Conservation (phyloP, 352 stramenopile genomes). For the Pythium phragmiticola region DNA sequence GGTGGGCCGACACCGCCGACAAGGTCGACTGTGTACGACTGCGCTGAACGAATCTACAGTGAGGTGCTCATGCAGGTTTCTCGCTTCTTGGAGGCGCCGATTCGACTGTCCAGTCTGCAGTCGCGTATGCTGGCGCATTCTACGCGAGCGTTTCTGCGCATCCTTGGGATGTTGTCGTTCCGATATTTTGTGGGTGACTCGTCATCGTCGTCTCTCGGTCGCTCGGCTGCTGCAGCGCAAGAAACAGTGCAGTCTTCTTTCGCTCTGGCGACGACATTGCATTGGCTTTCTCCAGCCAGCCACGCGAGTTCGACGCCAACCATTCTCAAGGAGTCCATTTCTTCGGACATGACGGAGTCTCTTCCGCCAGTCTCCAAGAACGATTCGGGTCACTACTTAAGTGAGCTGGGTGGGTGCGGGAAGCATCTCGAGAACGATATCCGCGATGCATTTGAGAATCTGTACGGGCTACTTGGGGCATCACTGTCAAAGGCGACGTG, state of each 20-base stretch:
- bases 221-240: constrained; percentile 30
- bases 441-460: constrained; percentile 77
- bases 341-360: constrained; percentile 15
- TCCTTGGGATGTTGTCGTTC: constrained; percentile 75
- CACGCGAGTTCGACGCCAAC: constrained; percentile 1
- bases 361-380: constrained; percentile 4
- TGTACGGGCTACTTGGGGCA: constrained; percentile 78
- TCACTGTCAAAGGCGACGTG: constrained; percentile 83
- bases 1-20: constrained; percentile 31
- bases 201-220: constrained; percentile 19
- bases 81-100: constrained; percentile 74
- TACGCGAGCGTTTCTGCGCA: constrained; percentile 73
- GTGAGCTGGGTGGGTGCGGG: constrained; percentile 73
- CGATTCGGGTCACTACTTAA: constrained; percentile 62
- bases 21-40: constrained; percentile 63
- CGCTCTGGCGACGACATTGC: constrained; percentile 58
- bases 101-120: constrained; percentile 73
- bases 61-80: constrained; percentile 84
- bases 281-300: constrained; percentile 67
- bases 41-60: constrained; percentile 78
- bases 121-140: constrained; percentile 72
- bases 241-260: constrained; percentile 75
- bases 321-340: constrained; percentile 17
- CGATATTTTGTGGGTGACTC: constrained; percentile 72
- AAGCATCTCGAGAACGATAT: constrained; percentile 79